Conservation (phyloP, 768 basidiomycete genomes). For the Xerocomus brunneocitrinus region DNA sequence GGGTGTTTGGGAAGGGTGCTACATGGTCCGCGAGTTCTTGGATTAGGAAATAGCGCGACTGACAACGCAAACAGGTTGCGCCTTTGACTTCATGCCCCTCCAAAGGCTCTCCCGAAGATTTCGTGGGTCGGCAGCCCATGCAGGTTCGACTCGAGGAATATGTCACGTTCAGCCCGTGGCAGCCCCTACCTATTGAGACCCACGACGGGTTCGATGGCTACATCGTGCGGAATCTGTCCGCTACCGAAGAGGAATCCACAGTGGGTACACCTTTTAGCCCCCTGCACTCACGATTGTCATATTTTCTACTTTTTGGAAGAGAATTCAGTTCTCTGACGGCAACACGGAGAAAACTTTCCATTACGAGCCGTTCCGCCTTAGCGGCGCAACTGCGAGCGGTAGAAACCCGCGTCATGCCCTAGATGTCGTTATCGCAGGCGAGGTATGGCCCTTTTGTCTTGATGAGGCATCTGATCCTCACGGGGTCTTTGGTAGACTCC, state of each 20-base stretch:
- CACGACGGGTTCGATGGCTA: constrained; percentile 21
- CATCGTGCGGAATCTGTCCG: constrained; percentile 16
- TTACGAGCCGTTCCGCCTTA: constrained; percentile 31
- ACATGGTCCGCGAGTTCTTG: constrained; percentile 42
- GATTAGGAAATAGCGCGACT: constrained; percentile 16
- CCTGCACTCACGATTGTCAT: constrained; percentile 21
- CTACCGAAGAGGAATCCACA: constrained; percentile 20
- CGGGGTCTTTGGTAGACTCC: constrained; percentile 41
- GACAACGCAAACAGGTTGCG: constrained; percentile 25
- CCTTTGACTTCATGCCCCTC: constrained; percentile 12
- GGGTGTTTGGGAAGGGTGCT: constrained; percentile 59
- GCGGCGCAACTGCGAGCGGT: constrained; percentile 24
- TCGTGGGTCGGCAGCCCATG: constrained; percentile 44
- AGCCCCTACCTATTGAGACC: constrained; percentile 29
- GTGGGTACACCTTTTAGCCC: constrained; percentile 18
- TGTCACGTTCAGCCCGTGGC: constrained; percentile 38
- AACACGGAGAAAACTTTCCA: constrained; percentile 20
- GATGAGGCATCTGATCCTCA: constrained; percentile 20
- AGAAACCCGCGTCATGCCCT: constrained; percentile 29
- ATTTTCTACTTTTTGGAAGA: constrained; percentile 11
- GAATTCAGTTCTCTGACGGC: constrained; percentile 28
- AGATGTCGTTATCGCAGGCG: constrained; percentile 35
- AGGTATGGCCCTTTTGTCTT: constrained; percentile 25
- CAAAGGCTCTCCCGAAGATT: constrained; percentile 24
- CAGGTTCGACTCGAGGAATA: constrained; percentile 47